Conservation (phyloP, 176 grass and related monocot species). For the Echinochloa phyllopogon region DNA sequence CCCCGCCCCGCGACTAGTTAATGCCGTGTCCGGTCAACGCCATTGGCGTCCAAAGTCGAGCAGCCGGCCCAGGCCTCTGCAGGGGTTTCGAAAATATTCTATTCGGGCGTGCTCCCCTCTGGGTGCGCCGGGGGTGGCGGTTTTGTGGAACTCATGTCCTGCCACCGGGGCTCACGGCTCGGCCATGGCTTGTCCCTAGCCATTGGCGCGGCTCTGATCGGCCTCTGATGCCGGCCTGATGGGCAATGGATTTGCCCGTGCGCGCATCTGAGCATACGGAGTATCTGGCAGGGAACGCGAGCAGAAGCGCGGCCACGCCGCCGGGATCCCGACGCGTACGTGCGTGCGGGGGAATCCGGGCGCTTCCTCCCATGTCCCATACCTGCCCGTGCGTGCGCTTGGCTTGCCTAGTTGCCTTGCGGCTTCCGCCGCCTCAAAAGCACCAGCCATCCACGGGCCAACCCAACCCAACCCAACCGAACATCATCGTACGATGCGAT, state of each 20-base stretch:
- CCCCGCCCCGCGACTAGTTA: neutral
- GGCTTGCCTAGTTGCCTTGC: neutral
- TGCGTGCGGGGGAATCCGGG: neutral
- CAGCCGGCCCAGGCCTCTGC: neutral
- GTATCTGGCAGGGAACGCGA: neutral
- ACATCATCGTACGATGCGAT: too few relatives aligned
- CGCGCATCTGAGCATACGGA: too few relatives aligned
- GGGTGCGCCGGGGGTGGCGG: neutral
- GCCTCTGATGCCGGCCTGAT: rapidly evolving
- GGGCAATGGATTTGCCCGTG: neutral
- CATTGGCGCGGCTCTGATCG: neutral
- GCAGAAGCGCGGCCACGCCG: conserved; percentile 36
- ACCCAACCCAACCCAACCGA: neutral
- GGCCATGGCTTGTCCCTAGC: conserved; percentile 1
- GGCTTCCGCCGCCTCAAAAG: neutral
- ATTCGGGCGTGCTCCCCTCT: neutral
- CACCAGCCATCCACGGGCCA: neutral
- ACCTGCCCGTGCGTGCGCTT: neutral
- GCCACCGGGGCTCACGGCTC: neutral
- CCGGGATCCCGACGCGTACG: conserved; percentile 21
- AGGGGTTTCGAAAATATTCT: neutral
- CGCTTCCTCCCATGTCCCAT: neutral
- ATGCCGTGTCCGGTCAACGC: neutral
- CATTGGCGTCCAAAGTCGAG: neutral
- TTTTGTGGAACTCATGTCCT: conserved; percentile 28